Evolutionary conservation across 2,329 filamentous ascomycete genomes (phyloP).

Genomic region (Incumbomyces delicatus): DNA sequence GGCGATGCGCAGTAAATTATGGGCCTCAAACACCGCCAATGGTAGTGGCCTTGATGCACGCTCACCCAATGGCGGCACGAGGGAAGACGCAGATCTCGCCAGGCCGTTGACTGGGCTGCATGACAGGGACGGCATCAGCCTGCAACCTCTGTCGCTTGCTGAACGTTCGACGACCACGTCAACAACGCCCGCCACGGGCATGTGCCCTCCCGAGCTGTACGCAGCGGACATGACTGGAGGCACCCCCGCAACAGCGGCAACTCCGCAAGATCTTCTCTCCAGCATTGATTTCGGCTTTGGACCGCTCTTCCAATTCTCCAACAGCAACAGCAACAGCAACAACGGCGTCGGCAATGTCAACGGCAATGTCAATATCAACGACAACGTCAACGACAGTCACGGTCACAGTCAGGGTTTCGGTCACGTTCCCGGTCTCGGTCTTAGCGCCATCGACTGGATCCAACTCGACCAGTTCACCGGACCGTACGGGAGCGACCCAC

Average conservation of each 20-base stretch:
- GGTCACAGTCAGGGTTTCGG: neutral
- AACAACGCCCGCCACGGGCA: neutral
- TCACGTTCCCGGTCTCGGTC: neutral
- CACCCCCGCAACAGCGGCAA: too few species aligned
- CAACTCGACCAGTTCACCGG: slow-evolving; percentile 5
- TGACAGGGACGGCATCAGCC: neutral
- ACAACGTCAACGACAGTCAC: neutral
- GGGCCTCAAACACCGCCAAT: neutral
- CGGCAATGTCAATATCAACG: neutral
- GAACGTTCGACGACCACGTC: neutral
- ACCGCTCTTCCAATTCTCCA: too few species aligned
- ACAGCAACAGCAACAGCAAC: too few species aligned
- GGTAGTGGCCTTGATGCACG: neutral
- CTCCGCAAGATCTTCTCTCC: too few species aligned
- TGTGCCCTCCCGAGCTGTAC: neutral
- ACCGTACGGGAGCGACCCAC: neutral
- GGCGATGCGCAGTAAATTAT: neutral
- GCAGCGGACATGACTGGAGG: too few species aligned
- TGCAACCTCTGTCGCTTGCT: neutral
- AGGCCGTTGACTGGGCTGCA: neutral
- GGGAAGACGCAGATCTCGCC: too few species aligned
- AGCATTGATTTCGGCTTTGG: too few species aligned
- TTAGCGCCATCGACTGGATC: slow-evolving; percentile 1
- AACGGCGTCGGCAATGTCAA: too few species aligned
- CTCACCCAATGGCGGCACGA: neutral